A percentile compares a stretch with the other conserved stretches of the same genome.
These are phyloP conservation scores for Scheffersomyces quercinus DNA, from an alignment of 1,139 yeast species.

Conservation along the genomic window DNA sequence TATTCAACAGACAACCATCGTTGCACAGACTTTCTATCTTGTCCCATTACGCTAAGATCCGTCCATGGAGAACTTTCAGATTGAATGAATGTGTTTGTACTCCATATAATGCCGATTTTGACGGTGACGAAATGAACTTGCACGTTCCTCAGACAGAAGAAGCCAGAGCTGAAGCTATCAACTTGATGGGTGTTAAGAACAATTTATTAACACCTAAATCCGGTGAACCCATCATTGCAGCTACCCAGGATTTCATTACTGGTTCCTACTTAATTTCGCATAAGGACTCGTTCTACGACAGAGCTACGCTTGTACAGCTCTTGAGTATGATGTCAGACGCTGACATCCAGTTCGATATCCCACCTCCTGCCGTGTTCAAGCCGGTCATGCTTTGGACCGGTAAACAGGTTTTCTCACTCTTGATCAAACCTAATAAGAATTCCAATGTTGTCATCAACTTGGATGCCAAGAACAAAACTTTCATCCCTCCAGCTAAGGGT, in stretches of 20 bases:
- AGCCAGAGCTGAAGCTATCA: conserved; percentile 97
- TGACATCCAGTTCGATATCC: conserved; percentile 79
- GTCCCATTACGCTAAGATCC: conserved; percentile 91
- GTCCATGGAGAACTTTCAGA: conserved; percentile 98
- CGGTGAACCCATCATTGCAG: conserved; percentile 99
- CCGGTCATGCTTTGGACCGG: conserved; percentile 96
- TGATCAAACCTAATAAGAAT: conserved; percentile 76
- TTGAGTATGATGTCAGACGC: conserved; percentile 98
- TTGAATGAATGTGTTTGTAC: conserved; percentile 99
- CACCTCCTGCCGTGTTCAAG: conserved; percentile 91
- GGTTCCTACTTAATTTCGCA: conserved; percentile 92
- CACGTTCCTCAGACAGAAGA: conserved; percentile 99
- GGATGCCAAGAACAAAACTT: conserved; percentile 94
- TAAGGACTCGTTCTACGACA: conserved; percentile 89
- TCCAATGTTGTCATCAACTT: conserved; percentile 85
- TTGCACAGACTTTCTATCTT: conserved; percentile 91
- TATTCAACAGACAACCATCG: conserved; percentile 97
- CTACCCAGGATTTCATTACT: conserved; percentile 98
- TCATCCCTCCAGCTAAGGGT: conserved; percentile 63
- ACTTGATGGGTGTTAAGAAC: conserved; percentile 96
- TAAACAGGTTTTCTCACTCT: conserved; percentile 85
- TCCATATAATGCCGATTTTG: conserved; percentile 98
- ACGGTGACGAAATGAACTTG: conserved; percentile 99
- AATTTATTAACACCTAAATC: conserved; percentile 94
- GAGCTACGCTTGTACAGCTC: conserved; percentile 80